Evolutionary conservation across 2,329 filamentous ascomycete genomes (phyloP).

Genomic region (Alternaria burnsii): DNA sequence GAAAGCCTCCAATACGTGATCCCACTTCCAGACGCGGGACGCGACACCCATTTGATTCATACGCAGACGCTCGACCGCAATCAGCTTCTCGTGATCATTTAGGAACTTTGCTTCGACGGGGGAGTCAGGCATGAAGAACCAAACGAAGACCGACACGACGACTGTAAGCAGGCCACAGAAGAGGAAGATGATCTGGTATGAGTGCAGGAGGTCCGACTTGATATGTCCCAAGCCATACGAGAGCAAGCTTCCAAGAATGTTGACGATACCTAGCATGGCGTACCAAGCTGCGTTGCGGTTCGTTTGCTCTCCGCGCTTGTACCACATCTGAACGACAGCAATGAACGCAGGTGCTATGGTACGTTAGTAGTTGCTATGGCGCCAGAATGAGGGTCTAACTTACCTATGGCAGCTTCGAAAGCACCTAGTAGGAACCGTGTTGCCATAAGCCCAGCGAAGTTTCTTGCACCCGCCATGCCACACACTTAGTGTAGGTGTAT

Average conservation of each 20-base stretch:
- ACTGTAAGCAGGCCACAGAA: slow-evolving; percentile 58
- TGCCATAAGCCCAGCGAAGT: slow-evolving; percentile 54
- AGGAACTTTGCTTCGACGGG: slow-evolving; percentile 68
- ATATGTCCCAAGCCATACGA: slow-evolving; percentile 69
- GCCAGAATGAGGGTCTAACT: too few species aligned
- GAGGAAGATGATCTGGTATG: slow-evolving; percentile 49
- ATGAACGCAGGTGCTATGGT: neutral
- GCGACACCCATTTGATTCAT: slow-evolving; percentile 56
- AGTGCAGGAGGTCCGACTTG: slow-evolving; percentile 54
- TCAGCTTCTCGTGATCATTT: slow-evolving; percentile 62
- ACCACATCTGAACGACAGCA: slow-evolving; percentile 62
- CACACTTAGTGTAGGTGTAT: slow-evolving; percentile 52
- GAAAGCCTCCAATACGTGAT: slow-evolving; percentile 63
- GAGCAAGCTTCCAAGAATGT: slow-evolving; percentile 63
- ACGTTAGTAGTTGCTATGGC: too few species aligned
- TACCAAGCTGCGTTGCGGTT: slow-evolving; percentile 67
- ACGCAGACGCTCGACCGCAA: slow-evolving; percentile 64
- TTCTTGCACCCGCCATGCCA: slow-evolving; percentile 67
- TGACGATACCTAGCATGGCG: slow-evolving; percentile 67
- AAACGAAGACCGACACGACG: slow-evolving; percentile 60
- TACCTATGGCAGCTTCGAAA: too few species aligned
- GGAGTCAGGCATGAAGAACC: slow-evolving; percentile 68
- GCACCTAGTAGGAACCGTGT: too few species aligned
- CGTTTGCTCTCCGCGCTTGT: slow-evolving; percentile 66
- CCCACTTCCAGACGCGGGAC: slow-evolving; percentile 60